phyloP scores from a whole-genome alignment of 345 rosid genomes.

The Sisymbrium irio region DNA sequence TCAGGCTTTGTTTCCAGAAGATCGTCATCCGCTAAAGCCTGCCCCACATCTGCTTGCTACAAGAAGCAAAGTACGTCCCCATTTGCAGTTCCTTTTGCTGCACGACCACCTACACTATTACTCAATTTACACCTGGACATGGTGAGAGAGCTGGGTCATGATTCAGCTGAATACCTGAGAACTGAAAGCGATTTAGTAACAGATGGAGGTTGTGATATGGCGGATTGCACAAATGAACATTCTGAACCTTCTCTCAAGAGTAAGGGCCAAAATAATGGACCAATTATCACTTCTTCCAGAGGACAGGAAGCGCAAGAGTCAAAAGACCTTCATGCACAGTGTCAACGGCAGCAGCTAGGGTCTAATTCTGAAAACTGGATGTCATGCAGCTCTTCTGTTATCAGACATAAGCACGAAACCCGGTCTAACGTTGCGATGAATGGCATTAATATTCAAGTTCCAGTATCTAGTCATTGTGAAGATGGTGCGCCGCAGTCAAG shows the following conservation, averaged over 20 bases:
- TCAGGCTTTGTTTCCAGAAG: conserved; percentile 37
- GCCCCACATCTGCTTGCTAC: conserved; percentile 35
- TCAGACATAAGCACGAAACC: conserved; percentile 33
- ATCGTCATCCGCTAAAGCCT: conserved; percentile 26
- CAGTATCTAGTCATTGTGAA: conserved; percentile 43
- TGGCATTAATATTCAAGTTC: conserved; percentile 59
- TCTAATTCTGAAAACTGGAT: conserved; percentile 34
- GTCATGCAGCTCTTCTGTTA: conserved; percentile 34
- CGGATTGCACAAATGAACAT: conserved; percentile 29
- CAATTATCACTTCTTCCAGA: conserved; percentile 28
- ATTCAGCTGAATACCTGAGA: conserved; percentile 37
- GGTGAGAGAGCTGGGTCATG: conserved; percentile 57
- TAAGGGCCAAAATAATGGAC: conserved; percentile 25
- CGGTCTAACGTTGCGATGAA: conserved; percentile 37
- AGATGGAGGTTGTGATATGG: conserved; percentile 33
- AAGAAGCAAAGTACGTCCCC: conserved; percentile 39
- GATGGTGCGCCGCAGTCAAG: conserved; percentile 42
- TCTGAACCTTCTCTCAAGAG: conserved; percentile 32
- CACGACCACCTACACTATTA: conserved; percentile 59
- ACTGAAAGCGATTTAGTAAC: conserved; percentile 35
- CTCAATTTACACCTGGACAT: conserved; percentile 62
- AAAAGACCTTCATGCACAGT: conserved; percentile 23
- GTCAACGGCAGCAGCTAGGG: conserved; percentile 36
- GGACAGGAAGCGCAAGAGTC: conserved; percentile 36
- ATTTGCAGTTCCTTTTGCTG: conserved; percentile 45